Percentiles rank a stretch among this genome's conserved stretches.
Conservation (phyloP, 768 basidiomycete species). For the Leccinum fibrillosum region DNA sequence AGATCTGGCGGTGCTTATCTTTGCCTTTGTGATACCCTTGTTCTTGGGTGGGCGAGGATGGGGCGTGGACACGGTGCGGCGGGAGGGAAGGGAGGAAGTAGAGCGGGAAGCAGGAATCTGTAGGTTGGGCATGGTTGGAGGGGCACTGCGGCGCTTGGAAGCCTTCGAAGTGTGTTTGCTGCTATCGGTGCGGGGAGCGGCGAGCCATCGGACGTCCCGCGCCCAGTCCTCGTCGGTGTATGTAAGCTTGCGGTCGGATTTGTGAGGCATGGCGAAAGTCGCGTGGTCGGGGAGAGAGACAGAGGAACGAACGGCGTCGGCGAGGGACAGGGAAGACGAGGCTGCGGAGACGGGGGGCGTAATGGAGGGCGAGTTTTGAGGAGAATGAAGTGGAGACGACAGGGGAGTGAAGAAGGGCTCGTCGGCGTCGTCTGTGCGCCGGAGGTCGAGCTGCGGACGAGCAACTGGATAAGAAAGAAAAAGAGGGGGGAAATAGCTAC, state of each 20-base stretch:
- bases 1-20: conserved; percentile 38
- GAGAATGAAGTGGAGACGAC: conserved; percentile 17
- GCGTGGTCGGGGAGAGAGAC: conserved; percentile 28
- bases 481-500: background rate
- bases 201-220: conserved; percentile 65
- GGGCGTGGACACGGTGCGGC: conserved; percentile 6
- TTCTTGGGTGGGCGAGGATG: conserved; percentile 28
- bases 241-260: conserved; percentile 28
- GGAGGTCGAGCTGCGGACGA: conserved; percentile 15
- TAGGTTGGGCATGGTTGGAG: conserved; percentile 1
- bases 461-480: conserved; percentile 4
- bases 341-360: conserved; percentile 25
- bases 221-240: conserved; percentile 64
- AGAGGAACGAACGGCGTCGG: conserved; percentile 36
- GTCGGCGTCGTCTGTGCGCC: conserved; percentile 30
- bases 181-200: conserved; percentile 28
- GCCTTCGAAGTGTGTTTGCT: conserved; percentile 21
- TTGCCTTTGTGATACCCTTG: conserved; percentile 25
- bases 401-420: conserved; percentile 50
- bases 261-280: conserved; percentile 18
- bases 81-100: conserved; percentile 20
- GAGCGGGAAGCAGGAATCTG: conserved; percentile 20
- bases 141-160: conserved; percentile 17
- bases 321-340: conserved; percentile 28
- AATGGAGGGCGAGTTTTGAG: conserved; percentile 19